These are phyloP conservation scores for Saitozyma podzolica DNA, from an alignment of 768 basidiomycete species.

Conservation along the genomic window DNA sequence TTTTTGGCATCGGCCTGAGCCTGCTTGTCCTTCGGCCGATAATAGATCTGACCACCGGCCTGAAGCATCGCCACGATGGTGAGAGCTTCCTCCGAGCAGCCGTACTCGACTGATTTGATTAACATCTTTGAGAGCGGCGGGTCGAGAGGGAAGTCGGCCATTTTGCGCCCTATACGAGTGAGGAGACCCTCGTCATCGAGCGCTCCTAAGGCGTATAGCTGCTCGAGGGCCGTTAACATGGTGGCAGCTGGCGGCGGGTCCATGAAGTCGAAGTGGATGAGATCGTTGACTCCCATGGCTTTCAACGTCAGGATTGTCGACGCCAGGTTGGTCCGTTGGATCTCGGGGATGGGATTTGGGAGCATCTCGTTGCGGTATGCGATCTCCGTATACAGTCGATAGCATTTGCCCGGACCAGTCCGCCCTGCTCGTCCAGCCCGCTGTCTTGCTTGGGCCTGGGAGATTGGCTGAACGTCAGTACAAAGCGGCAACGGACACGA, in stretches of 20 bases:
- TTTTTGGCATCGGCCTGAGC: conserved; percentile 99
- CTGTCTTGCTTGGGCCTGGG: conserved; percentile 95
- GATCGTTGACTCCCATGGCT: conserved; percentile 98
- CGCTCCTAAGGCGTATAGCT: conserved; percentile 90
- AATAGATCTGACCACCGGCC: conserved; percentile 87
- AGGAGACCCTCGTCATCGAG: conserved; percentile 94
- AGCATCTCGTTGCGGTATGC: conserved; percentile 99
- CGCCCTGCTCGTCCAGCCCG: conserved; percentile 94
- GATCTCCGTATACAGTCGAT: conserved; percentile 95
- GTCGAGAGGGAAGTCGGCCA: conserved; percentile 99
- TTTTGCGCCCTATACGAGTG: conserved; percentile 91
- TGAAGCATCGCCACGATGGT: conserved; percentile 97
- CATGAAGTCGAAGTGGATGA: conserved; percentile 99
- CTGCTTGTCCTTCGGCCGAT: conserved; percentile 99
- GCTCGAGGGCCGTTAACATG: conserved; percentile 92
- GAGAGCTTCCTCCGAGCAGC: conserved; percentile 96
- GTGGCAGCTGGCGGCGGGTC: conserved; percentile 96
- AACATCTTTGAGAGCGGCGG: conserved; percentile 96
- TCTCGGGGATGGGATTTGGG: conserved; percentile 95
- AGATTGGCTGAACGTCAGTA: conserved; percentile 66
- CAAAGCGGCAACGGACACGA: conserved; percentile 2
- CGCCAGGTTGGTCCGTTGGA: conserved; percentile 84
- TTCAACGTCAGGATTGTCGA: conserved; percentile 92
- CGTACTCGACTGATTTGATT: conserved; percentile 93
- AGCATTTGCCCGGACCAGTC: conserved; percentile 97